Base-by-base conservation (phyloP, 495 filamentous ascomycete genomes). In the Diplogelasinospora grovesii region DNA sequence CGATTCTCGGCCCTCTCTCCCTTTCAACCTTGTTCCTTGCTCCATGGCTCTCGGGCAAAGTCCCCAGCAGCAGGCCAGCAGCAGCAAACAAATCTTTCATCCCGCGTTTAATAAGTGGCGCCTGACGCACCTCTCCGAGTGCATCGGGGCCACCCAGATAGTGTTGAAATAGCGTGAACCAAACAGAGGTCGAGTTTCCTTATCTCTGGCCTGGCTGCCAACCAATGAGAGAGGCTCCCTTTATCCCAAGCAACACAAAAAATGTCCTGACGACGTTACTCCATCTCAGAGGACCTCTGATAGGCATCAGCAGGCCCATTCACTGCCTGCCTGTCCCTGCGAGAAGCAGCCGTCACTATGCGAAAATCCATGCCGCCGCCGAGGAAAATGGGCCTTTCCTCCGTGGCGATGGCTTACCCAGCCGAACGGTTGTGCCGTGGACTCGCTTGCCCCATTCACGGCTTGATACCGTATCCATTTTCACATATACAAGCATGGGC, bases 21-120 rank as follows among this genome's bases (percentile, higher is more conserved):
- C n/a, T n/a, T n/a, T n/a, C n/a, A 31, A 6, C 28, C 28, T 31
- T 31, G 28, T 31, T 31, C 1, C 5, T 15, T 31, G 28, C 28
- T 27, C n/a, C 24, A 27, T 8, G 24, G 24, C 24, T n/a, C 8
- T n/a, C n/a, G n/a, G n/a, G n/a, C n/a, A 27, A 27, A 27, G n/a
- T 4, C 27, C 30, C 1, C 3, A 33, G 30, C 4, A 33, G 30
- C 28, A 34, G n/a, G n/a, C n/a, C n/a, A n/a, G n/a, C n/a, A 32
- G 27, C 1, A 10, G 20, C 8, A 15, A 15, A 41, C 20, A 19
- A 15, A 33, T 33, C 36, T 39, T 39, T 40, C 49, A 52, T 52
- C 49, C 49, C 49, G 45, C 49, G 45, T 52, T 26, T n/a, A n/a
- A n/a, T n/a, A 26, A 45, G 49, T 50, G 48, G 43, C 48, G 43